Conservation (phyloP, 768 basidiomycete genomes). For the Xerocomellus dryophilus region DNA sequence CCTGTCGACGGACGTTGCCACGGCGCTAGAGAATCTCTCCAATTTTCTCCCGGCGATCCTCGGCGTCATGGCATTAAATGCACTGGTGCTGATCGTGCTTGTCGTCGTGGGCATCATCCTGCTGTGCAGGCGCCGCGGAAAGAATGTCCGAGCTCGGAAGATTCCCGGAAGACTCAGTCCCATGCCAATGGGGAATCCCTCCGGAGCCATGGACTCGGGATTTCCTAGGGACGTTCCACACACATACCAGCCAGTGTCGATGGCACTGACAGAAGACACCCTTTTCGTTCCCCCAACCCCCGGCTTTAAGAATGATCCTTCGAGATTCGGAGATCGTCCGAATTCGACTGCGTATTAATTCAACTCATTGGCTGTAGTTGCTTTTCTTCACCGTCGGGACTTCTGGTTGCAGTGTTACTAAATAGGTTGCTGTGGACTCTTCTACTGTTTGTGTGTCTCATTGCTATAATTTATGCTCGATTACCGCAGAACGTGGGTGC, state of each 20-base stretch:
- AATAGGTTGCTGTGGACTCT: constrained; percentile 4
- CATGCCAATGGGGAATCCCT: constrained; percentile 50
- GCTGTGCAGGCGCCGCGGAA: constrained; percentile 49
- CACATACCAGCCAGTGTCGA: constrained; percentile 70
- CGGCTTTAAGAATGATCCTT: constrained; percentile 44
- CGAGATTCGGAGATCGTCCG: constrained; percentile 37
- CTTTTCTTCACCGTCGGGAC: constrained; percentile 2
- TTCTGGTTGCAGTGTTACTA: constrained; percentile 1
- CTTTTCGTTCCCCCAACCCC: constrained; percentile 55
- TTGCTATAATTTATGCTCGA: constrained; percentile 3
- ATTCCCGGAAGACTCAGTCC: constrained; percentile 49
- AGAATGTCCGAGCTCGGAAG: constrained; percentile 35
- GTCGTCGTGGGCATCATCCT: constrained; percentile 50
- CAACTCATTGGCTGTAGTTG: background rate
- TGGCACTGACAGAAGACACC: constrained; percentile 46
- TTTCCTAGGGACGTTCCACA: constrained; percentile 42
- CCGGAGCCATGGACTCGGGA: constrained; percentile 34
- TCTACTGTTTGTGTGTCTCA: background rate
- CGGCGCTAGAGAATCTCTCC: constrained; percentile 60
- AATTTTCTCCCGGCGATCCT: constrained; percentile 71
- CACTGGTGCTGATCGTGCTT: constrained; percentile 61
- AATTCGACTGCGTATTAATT: constrained; percentile 41
- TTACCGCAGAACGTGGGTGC: background rate
- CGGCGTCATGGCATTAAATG: constrained; percentile 74
- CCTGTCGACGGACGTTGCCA: constrained; percentile 55